These are phyloP conservation scores for Xerocomus spinulosus DNA, from an alignment of 768 basidiomycete species.

Conservation along the genomic window DNA sequence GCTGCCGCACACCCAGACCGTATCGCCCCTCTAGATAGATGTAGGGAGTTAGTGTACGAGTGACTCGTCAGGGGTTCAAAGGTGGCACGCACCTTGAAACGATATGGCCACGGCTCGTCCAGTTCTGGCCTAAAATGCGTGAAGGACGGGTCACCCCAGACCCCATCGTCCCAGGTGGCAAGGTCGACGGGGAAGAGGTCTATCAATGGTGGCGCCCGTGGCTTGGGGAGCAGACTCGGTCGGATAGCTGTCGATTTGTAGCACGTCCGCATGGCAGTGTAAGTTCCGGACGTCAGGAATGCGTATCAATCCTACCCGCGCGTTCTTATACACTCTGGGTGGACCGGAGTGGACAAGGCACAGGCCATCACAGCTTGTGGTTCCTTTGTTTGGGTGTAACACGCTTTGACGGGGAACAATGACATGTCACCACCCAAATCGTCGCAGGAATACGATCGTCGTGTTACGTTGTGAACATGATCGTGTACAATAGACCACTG, in stretches of 20 bases:
- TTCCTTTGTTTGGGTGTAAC: constrained; percentile 13
- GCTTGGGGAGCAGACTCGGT: constrained; percentile 1
- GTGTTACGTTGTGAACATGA: background rate
- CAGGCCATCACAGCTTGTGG: constrained; percentile 15
- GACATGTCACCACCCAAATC: no score
- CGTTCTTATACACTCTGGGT: constrained; percentile 12
- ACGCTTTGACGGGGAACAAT: constrained; percentile 16
- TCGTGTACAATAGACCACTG: background rate
- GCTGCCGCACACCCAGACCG: constrained; percentile 49
- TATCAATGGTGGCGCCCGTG: background rate
- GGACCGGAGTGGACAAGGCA: constrained; percentile 10
- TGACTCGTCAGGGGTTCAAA: background rate
- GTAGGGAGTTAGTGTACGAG: background rate
- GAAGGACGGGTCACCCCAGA: constrained; percentile 15
- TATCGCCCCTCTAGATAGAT: constrained; percentile 38
- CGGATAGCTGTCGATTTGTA: background rate
- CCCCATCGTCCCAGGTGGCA: constrained; percentile 23
- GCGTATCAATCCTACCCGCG: background rate
- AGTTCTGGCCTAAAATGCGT: constrained; percentile 37
- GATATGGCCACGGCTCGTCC: constrained; percentile 49
- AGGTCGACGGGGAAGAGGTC: constrained; percentile 23
- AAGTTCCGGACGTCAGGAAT: no score
- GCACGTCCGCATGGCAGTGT: no score
- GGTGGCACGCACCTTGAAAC: constrained; percentile 37
- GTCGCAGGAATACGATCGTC: constrained; percentile 10